Evolutionary conservation across 306 rosid genomes (phyloP), one percentile per base, ranked within the genome.

Genomic region (Erythrophleum fordii): DNA sequence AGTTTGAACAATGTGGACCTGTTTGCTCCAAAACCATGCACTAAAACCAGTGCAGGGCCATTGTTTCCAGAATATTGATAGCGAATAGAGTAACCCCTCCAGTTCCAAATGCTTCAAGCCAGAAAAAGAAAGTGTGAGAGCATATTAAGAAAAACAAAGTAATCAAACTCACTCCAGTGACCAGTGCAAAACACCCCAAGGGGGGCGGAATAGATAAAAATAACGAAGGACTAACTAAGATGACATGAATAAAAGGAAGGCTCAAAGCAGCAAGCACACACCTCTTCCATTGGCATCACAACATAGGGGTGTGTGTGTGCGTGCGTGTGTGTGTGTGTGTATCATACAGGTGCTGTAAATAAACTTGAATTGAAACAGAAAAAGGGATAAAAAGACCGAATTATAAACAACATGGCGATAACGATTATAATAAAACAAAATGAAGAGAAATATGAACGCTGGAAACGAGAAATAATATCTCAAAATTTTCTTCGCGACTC

Each of bases 1-100:
- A 69, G 69, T 77, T 56, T 82, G 87, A 77, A 77, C 26, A 81
- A 69, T 14, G 85, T 29, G 71, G 85, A 95, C 97, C 99, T 95
- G 94, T 95, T 95, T 78, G 99, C 99, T 85, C 99, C 99, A 85
- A 95, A 95, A 66, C 99, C 98, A 70, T 93, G 99, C 69, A 95
- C 85, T 71, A 93, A 77, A 75, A 95, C 84, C 42, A 93, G 77
- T 14, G 99, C 93, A 77, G 97, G 97, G 78, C 98, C 99, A 70
- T 58, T 65, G 64, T 83, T 86, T 72, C 98, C 98, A 26, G 92
- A 67, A 82, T 34, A 79, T 77, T 95, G 97, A 82, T 95, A 95
- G 69, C 97, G 98, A 76, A 93, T 86, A 61, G 93, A 85, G 78
- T 93, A 91, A 53, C 90, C 98, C 78, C 88, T 90, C 99, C 99